phyloP scores from a whole-genome alignment of 1,284 basidiomycete species.

The Farysia itapuensis region DNA sequence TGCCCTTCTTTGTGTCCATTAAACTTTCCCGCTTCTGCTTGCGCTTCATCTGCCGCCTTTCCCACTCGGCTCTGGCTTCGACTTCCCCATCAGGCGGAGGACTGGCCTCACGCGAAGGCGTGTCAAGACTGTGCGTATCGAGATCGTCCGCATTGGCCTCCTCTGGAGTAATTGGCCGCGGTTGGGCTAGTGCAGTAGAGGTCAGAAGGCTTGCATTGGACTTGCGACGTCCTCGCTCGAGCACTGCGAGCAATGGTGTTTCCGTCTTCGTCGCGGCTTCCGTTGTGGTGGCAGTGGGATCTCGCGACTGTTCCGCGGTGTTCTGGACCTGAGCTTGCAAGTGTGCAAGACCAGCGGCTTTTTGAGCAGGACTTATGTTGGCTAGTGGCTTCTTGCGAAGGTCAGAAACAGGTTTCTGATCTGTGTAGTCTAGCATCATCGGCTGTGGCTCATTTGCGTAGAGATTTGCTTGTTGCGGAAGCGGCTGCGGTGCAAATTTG shows the following conservation, averaged over 20 bases:
- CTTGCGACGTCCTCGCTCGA: conserved; percentile 30
- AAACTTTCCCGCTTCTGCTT: conserved; percentile 23
- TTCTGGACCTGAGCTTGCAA: conserved; percentile 23
- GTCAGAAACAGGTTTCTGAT: conserved; percentile 42
- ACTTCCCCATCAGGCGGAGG: conserved; percentile 56
- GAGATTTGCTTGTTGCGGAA: too few relatives aligned
- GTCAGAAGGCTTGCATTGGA: conserved; percentile 31
- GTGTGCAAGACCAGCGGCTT: conserved; percentile 32
- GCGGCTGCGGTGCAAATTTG: too few relatives aligned
- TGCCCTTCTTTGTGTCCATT: conserved; percentile 9
- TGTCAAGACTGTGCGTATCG: conserved; percentile 24
- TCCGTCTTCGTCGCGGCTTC: conserved; percentile 9
- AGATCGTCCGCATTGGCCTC: conserved; percentile 3
- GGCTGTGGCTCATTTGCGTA: conserved; percentile 8
- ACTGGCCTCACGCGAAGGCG: conserved; percentile 38
- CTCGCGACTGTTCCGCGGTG: conserved; percentile 6
- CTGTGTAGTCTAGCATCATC: conserved; percentile 19
- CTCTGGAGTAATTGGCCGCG: conserved; percentile 2
- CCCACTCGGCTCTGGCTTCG: conserved; percentile 56
- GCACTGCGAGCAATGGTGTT: conserved; percentile 14
- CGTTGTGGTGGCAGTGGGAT: conserved; percentile 2
- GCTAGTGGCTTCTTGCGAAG: conserved; percentile 44
- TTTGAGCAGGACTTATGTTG: conserved; percentile 29
- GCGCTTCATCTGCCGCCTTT: conserved; percentile 45
- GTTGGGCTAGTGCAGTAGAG: conserved; percentile 25